Evolutionary conservation across 2,329 filamentous ascomycete genomes (phyloP), one percentile per base, ranked within the genome.

Genomic region (Hypomyces rosellus): DNA sequence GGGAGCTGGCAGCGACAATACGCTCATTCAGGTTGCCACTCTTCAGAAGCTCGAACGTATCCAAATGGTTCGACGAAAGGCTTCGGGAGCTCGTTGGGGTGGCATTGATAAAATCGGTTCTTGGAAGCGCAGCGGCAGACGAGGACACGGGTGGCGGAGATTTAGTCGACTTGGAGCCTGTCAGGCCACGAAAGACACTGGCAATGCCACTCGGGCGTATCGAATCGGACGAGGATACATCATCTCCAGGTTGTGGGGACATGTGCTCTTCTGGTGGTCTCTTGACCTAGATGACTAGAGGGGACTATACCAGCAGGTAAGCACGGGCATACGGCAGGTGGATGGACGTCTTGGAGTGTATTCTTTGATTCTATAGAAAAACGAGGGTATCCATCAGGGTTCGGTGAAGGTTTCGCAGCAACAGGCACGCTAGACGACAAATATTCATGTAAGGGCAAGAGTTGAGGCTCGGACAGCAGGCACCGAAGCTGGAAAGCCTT

Each of bases 141-240:
- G 66, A 65, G 45, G 73, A 70, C 54, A 70, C 64, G 40, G 71
- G 67, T 4, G 73, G 69, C 45, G 73, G 70, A 18, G 76, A 74
- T 58, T 78, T 82, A 42, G 72, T 72, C 51, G 76, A 68, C 64
- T 75, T 82, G 51, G 73, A 73, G 59, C 74, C 74, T 45, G 81
- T 77, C 59, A 85, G 69, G 58, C 77, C 81, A 60, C 82, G 82
- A 63, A 85, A 81, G 54, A 85, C 81, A 58, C 79, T 78, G 59
- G 79, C 80, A 59, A 85, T 72, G 58, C 79, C 80, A 54, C 80
- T 73, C 38, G 73, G 65, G 61, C 69, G 74, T 68, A 73, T 78
- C 51, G 76, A 70, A 63, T 85, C 81, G 60, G 76, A 74, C 55
- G 75, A 74, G 53, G 74, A 71, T 57, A 70, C 63, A 61, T 74